Conservation (phyloP, 495 filamentous ascomycete genomes). For the Pseudevernia furfuracea region DNA sequence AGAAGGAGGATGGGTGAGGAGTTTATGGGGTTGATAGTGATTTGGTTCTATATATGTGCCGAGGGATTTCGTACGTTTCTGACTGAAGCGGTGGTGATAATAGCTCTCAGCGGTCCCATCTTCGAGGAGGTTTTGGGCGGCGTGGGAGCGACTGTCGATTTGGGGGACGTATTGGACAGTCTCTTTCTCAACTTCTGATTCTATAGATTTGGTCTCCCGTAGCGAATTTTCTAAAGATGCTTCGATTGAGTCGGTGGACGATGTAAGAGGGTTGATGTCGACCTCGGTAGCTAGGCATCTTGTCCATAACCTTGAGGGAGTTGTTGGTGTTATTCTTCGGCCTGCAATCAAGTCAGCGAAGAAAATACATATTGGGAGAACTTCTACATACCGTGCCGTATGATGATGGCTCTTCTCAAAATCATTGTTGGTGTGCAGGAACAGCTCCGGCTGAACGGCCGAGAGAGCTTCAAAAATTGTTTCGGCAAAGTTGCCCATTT, state of each 20-base stretch:
- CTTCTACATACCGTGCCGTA: slow-evolving; percentile 19
- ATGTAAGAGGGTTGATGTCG: slow-evolving; percentile 9
- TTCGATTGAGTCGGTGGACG: slow-evolving; percentile 18
- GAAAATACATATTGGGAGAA: background rate
- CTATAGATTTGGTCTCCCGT: slow-evolving; percentile 23
- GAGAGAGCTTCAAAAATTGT: slow-evolving; percentile 7
- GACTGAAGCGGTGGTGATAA: slow-evolving; percentile 9
- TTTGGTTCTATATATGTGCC: slow-evolving; percentile 44
- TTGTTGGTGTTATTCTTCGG: slow-evolving; percentile 1
- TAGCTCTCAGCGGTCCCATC: slow-evolving; percentile 18
- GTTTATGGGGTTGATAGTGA: slow-evolving; percentile 59
- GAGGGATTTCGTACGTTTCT: slow-evolving; percentile 32
- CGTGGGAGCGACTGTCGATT: slow-evolving; percentile 22
- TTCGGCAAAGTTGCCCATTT: slow-evolving; percentile 17
- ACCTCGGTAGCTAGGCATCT: slow-evolving; percentile 21
- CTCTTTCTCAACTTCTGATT: slow-evolving; percentile 19
- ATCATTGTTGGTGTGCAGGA: slow-evolving; percentile 20
- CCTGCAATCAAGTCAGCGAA: slow-evolving; percentile 8
- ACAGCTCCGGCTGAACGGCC: background rate
- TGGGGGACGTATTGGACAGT: slow-evolving; percentile 19
- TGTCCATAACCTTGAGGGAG: slow-evolving; percentile 17
- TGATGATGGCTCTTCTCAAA: slow-evolving; percentile 17
- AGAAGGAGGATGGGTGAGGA: slow-evolving; percentile 63
- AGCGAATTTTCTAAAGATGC: slow-evolving; percentile 20
- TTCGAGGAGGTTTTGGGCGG: slow-evolving; percentile 12